Conservation (phyloP, 768 basidiomycete species). For the Boletus rufocinnamomeus region DNA sequence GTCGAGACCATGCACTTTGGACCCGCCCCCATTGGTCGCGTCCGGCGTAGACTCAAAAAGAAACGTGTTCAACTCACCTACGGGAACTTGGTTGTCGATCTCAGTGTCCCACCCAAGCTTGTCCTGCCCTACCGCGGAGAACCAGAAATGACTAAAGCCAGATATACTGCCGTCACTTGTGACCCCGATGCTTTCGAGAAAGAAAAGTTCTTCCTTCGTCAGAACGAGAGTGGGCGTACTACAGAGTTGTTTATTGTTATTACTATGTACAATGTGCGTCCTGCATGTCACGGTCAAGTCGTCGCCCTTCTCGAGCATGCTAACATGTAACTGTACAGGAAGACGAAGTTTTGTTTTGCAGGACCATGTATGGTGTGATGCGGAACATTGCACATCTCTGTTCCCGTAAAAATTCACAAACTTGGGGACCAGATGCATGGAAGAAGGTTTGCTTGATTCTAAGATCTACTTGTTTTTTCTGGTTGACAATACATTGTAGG, state of each 20-base stretch:
- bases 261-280: constrained; percentile 92
- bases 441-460: constrained; percentile 63
- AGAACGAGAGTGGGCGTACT: constrained; percentile 73
- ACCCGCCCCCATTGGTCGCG: constrained; percentile 80
- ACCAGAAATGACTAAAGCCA: constrained; percentile 69
- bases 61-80: constrained; percentile 82
- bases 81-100: constrained; percentile 85
- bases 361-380: constrained; percentile 96
- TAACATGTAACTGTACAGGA: constrained; percentile 48
- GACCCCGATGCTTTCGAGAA: constrained; percentile 91
- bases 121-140: constrained; percentile 71
- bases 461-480: neutral
- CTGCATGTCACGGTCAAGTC: neutral
- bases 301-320: constrained; percentile 7
- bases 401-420: constrained; percentile 85
- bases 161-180: constrained; percentile 90
- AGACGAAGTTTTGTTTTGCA: constrained; percentile 86
- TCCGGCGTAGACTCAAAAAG: constrained; percentile 73
- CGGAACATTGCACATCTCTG: constrained; percentile 79
- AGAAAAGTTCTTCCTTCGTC: constrained; percentile 81
- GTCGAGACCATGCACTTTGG: constrained; percentile 82
- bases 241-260: constrained; percentile 94
- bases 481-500: constrained; percentile 42
- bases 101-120: constrained; percentile 82
- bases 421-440: constrained; percentile 97